Evolutionary conservation across 306 rosid species (phyloP), one percentile per base, ranked within the genome.

Genomic region (Medicago arabica): DNA sequence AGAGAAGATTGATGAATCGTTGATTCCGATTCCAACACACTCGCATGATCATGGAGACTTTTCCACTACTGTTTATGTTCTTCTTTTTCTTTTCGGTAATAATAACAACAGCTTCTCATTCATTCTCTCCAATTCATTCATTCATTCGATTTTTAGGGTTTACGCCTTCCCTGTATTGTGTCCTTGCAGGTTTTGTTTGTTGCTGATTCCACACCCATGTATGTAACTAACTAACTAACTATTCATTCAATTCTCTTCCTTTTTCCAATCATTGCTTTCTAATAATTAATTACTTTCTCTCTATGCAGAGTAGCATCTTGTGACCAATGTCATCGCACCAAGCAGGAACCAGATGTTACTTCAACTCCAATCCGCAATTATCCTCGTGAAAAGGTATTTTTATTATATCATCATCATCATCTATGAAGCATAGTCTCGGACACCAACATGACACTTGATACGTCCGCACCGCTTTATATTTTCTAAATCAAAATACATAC

Each of bases 331-430:
- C 79, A 23, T 57, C 54, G 66, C 53, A 4, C 31, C 72, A 79
- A 84, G 58, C 87, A 92, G 93, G 96, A 80, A 80, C 82, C 77
- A 61, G 82, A 67, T 57, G 83, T 72, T 47, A 75, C 85, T 71
- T 72, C 71, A 36, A n/a, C 80, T 25, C 76, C 87, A 81, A 77
- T 50, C 80, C 76, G 78, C 74, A 50, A 62, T 67, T 17, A 57
- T 81, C 83, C 87, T 21, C 89, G 88, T 84, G 91, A 84, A 73
- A 85, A 88, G 97, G 98, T 94, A 85, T 67, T 81, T 31, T 18
- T 34, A 57, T 53, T 67, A 5, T 59, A 7, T 61, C 47, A 86
- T 88, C 73, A 80, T 28, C 4, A 9, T 54, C 2, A 9, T 54
- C 8, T 28, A 3, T 3, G 4, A 3, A 28, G 31, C 31, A 28